Evolutionary conservation across 139 green algal species (phyloP).

Genomic region (Trebouxia sp.): DNA sequence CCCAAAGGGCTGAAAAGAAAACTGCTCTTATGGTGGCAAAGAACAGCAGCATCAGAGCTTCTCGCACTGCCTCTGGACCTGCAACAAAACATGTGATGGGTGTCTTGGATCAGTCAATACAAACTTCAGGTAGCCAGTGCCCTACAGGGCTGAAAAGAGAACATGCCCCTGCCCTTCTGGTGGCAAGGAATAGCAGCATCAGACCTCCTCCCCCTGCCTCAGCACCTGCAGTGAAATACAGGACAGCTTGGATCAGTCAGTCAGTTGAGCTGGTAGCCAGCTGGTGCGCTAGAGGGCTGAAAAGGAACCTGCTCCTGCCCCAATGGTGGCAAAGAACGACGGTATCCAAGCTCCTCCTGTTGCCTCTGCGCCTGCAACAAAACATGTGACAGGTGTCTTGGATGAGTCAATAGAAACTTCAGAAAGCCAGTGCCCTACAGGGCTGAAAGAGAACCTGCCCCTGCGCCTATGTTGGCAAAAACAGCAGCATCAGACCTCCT

Average conservation of each 20-base stretch:
- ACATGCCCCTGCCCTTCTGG: slow-evolving; percentile 68
- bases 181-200: slow-evolving; percentile 74
- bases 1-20: slow-evolving; percentile 42
- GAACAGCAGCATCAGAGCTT: slow-evolving; percentile 73
- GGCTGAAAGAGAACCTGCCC: slow-evolving; percentile 48
- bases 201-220: neutral
- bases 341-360: slow-evolving; percentile 64
- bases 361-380: slow-evolving; percentile 34
- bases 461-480: slow-evolving; percentile 79
- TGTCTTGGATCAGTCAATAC: neutral
- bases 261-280: slow-evolving; percentile 44
- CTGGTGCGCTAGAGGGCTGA: slow-evolving; percentile 37
- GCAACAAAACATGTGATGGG: neutral
- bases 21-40: slow-evolving; percentile 78
- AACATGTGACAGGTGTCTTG: neutral
- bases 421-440: slow-evolving; percentile 45
- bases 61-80: slow-evolving; percentile 50
- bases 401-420: neutral
- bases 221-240: neutral
- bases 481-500: slow-evolving; percentile 67
- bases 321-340: slow-evolving; percentile 85
- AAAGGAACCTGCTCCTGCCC: slow-evolving; percentile 59
- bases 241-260: too few species aligned
- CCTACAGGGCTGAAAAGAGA: slow-evolving; percentile 47
- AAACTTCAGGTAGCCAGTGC: slow-evolving; percentile 35